These are phyloP conservation scores for Fraxinus baroniana DNA, from an alignment of 305 asterid species.

Conservation along the genomic window DNA sequence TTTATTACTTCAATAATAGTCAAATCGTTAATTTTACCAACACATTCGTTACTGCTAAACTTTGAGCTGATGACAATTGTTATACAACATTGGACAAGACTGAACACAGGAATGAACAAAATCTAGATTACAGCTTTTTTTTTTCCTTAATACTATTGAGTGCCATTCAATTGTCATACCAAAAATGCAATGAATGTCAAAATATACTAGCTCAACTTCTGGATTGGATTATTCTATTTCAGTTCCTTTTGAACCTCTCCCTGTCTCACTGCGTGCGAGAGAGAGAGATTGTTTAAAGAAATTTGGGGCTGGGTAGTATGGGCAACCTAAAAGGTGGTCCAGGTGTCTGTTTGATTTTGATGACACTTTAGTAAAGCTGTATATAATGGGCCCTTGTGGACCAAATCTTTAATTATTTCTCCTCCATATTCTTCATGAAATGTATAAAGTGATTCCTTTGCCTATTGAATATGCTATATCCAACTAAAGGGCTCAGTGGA, in stretches of 20 bases:
- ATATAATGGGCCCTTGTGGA: constrained; percentile 25
- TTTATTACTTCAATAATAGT: neutral
- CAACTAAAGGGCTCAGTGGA: constrained; percentile 30
- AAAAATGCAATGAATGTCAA: neutral
- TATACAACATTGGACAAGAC: neutral
- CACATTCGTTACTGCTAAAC: neutral
- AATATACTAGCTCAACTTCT: neutral
- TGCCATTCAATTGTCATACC: neutral
- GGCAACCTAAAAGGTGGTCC: constrained; percentile 40
- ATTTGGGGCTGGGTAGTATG: constrained; percentile 24
- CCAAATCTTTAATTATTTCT: constrained; percentile 29
- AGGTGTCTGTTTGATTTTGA: constrained; percentile 29
- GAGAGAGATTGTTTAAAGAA: neutral
- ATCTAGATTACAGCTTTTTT: neutral
- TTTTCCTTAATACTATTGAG: neutral
- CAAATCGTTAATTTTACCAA: neutral
- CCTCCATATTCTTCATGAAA: constrained; percentile 20
- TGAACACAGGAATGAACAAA: neutral
- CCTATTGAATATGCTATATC: constrained; percentile 27
- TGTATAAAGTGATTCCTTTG: constrained; percentile 24
- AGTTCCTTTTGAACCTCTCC: neutral
- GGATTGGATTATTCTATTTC: constrained; percentile 6
- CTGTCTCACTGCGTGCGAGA: neutral
- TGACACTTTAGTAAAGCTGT: constrained; percentile 31
- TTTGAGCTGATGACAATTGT: neutral